Evolutionary conservation across 2,329 filamentous ascomycete species (phyloP).

Genomic region (Amylocarpus encephaloides): DNA sequence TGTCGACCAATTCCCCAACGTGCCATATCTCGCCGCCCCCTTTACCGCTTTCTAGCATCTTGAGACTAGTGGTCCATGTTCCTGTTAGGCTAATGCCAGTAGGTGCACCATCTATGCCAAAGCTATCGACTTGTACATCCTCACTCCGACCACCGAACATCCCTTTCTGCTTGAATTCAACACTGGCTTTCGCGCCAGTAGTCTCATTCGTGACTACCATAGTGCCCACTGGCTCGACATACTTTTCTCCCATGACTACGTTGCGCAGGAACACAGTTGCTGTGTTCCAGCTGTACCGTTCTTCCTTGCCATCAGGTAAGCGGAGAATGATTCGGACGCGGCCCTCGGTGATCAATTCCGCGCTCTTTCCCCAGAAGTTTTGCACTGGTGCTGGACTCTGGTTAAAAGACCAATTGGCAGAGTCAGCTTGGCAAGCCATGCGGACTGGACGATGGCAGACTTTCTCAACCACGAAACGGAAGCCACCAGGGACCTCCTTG

Average conservation of each 20-base stretch:
- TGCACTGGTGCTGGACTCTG: conserved; percentile 86
- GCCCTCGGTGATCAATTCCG: conserved; percentile 89
- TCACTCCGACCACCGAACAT: conserved; percentile 96
- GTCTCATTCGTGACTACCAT: conserved; percentile 84
- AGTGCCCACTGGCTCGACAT: conserved; percentile 86
- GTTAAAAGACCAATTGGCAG: conserved; percentile 74
- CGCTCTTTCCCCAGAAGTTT: conserved; percentile 98
- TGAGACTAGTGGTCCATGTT: conserved; percentile 76
- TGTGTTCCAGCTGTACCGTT: conserved; percentile 81
- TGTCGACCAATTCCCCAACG: conserved; percentile 69
- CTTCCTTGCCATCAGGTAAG: conserved; percentile 59
- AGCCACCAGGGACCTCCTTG: conserved; percentile 62
- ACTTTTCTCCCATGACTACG: conserved; percentile 96
- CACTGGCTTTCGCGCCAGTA: conserved; percentile 73
- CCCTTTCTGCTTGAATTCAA: conserved; percentile 88
- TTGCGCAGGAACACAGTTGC: conserved; percentile 91
- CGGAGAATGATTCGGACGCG: conserved; percentile 71
- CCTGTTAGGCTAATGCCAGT: conserved; percentile 65
- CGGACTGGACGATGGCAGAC: conserved; percentile 88
- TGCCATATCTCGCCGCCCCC: conserved; percentile 69
- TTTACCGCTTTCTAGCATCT: conserved; percentile 57
- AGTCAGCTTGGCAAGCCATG: conserved; percentile 89
- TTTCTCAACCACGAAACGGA: conserved; percentile 91
- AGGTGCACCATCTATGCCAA: conserved; percentile 57
- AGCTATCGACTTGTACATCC: conserved; percentile 73